A percentile compares a stretch with the other conserved stretches of the same genome.
phyloP scores from a whole-genome alignment of 2,329 filamentous ascomycete genomes.

The Cladosporium sp. region DNA sequence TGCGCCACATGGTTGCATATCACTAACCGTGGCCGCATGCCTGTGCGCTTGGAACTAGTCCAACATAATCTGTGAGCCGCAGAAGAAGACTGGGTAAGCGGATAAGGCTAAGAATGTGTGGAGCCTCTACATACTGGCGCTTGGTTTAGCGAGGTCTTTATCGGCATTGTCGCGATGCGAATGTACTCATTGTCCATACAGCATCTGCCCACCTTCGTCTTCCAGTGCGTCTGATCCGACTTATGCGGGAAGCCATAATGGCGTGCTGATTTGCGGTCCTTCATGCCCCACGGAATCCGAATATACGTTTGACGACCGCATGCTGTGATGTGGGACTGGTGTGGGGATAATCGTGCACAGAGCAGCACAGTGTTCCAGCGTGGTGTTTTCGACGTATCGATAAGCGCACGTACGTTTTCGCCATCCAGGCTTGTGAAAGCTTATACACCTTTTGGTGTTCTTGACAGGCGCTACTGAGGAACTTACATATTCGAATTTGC shows the following conservation, averaged over 20 bases:
- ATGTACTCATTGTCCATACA: not conserved
- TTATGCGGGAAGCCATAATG: not conserved
- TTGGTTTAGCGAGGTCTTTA: not conserved
- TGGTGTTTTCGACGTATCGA: not conserved
- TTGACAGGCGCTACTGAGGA: not conserved
- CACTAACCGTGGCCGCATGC: not conserved
- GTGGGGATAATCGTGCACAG: not conserved
- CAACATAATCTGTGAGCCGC: not conserved
- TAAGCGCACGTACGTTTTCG: not conserved
- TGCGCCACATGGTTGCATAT: not conserved
- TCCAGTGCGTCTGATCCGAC: too few species aligned
- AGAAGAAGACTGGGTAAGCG: not conserved
- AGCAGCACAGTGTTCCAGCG: not conserved
- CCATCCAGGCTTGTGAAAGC: not conserved
- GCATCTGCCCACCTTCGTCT: too few species aligned
- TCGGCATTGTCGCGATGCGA: not conserved
- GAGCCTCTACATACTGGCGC: not conserved
- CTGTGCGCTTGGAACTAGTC: not conserved
- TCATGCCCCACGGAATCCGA: not conserved
- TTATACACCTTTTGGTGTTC: not conserved
- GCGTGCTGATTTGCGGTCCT: not conserved
- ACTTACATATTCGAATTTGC: too few species aligned
- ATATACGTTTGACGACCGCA: too few species aligned
- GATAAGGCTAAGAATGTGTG: not conserved
- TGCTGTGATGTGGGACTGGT: not conserved